Conservation (phyloP, 2,329 filamentous ascomycete species). For the Davidsoniella neocaledoniae region DNA sequence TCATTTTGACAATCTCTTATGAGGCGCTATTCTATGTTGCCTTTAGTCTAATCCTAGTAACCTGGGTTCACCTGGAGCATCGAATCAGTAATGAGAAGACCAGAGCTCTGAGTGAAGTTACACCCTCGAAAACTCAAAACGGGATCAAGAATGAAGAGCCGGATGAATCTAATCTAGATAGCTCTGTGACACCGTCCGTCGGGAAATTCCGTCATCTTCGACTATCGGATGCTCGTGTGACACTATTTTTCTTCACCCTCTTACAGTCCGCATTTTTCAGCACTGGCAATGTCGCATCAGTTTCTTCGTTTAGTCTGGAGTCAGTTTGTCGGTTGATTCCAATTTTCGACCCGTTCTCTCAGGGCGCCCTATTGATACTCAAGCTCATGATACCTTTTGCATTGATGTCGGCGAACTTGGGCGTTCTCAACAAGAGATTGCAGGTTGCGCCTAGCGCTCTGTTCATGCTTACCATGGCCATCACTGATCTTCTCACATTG, state of each 20-base stretch:
- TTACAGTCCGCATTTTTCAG: slow-evolving; percentile 94
- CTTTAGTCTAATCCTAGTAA: slow-evolving; percentile 66
- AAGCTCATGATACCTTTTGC: slow-evolving; percentile 91
- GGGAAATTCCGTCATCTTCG: slow-evolving; percentile 45
- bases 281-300: slow-evolving; percentile 86
- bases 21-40: slow-evolving; percentile 91
- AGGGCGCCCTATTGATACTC: slow-evolving; percentile 69
- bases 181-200: slow-evolving; percentile 13
- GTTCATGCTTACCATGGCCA: slow-evolving; percentile 87
- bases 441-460: slow-evolving; percentile 74
- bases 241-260: slow-evolving; percentile 88
- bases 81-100: slow-evolving; percentile 19
- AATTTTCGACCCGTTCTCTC: slow-evolving; percentile 83
- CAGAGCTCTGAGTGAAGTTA: neutral
- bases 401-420: slow-evolving; percentile 82
- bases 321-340: slow-evolving; percentile 77
- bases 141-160: neutral
- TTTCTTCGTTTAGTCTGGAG: slow-evolving; percentile 87
- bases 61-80: slow-evolving; percentile 87
- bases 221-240: slow-evolving; percentile 71
- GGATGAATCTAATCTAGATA: slow-evolving; percentile 5
- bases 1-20: slow-evolving; percentile 93
- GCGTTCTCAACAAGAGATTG: slow-evolving; percentile 70
- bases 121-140: neutral
- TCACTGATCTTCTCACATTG: slow-evolving; percentile 79